Percentiles rank a stretch among this genome's conserved stretches.
Conservation (phyloP, 208 protist species). For the Porcisia deanei region DNA sequence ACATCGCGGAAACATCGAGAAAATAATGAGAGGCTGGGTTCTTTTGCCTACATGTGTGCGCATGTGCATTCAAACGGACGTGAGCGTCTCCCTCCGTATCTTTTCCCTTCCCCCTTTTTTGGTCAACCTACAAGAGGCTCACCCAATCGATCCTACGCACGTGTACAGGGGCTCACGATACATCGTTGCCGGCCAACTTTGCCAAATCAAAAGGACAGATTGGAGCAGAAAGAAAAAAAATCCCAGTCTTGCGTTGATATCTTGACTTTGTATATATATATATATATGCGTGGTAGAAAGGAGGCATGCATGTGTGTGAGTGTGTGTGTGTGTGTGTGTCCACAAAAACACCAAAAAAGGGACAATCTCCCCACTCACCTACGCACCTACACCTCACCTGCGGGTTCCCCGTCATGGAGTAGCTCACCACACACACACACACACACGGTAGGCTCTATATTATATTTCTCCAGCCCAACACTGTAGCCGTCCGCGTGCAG, state of each 20-base stretch:
- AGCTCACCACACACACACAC: neutral
- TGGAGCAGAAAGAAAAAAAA: no score
- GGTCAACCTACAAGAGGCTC: neutral
- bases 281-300: no score
- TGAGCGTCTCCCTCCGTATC: no score
- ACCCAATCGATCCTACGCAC: neutral
- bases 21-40: neutral
- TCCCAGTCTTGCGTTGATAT: no score
- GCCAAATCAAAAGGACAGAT: neutral
- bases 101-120: neutral
- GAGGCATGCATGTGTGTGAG: no score
- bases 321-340: no score
- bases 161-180: neutral
- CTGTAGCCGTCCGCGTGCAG: no score
- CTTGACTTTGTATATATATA: no score
- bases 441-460: neutral
- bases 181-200: neutral
- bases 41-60: neutral
- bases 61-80: neutral
- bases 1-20: neutral
- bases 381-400: no score
- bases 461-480: no score
- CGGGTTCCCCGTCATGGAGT: neutral
- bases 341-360: no score
- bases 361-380: no score